Evolutionary conservation across 805 yeast species (phyloP), one percentile per base, ranked within the genome.

Genomic region (Kodamaea hsintzibuensis): DNA sequence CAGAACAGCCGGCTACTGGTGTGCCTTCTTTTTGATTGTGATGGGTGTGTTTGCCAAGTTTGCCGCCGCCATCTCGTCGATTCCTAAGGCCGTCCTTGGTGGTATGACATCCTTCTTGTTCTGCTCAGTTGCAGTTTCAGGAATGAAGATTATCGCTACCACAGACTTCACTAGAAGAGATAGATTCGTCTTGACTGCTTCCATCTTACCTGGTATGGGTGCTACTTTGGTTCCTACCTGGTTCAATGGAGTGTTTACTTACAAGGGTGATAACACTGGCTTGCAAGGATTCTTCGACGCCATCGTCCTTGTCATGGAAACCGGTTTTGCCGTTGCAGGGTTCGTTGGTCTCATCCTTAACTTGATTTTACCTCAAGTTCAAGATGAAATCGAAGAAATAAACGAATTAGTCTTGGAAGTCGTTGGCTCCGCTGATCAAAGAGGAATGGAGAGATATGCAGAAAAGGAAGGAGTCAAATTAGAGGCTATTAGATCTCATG

Each of bases 51-150:
- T 91, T 67, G 80, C 96, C 47, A 65, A 65, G 56, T 65, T 65
- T 55, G 65, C 69, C 7, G 69, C 68, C 1, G 69, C 96, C n/a
- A 78, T 91, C 55, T 90, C 87, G 27, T 80, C 96, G 37, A 89
- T 89, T 63, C 96, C 96, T 42, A 79, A 77, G 53, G 78, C 95
- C 2, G 68, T 72, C 30, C 77, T 91, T 54, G 97, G 97, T 58
- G 97, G 97, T 59, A 89, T 91, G 96, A 86, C 86, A 25, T 78
- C 91, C 3, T 88, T 87, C 70, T 72, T 88, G 50, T 88, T 87
- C 77, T 80, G 88, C 33, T 82, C 91, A 2, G 92, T 88, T 33
- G 89, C 89, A 1, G 88, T 85, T 14, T 85, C 91, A 1, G 92
- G 92, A 57, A 68, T 88, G 50, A 80, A 83, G 56, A 85, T 88